Conservation (phyloP, 345 rosid genomes). For the Arabidopsis suecica region DNA sequence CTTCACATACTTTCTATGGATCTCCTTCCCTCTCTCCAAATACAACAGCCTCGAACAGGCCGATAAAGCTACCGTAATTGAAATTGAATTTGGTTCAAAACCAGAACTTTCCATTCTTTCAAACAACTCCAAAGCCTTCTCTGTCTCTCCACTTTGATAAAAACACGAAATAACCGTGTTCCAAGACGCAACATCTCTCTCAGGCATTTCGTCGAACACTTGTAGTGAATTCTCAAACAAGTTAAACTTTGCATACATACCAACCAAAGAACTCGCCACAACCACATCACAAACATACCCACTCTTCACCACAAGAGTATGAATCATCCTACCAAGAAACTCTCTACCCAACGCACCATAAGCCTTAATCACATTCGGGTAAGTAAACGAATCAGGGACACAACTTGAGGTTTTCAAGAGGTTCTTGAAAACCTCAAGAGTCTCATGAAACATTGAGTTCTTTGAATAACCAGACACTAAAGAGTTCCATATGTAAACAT, state of each 20-base stretch:
- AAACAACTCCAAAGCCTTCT: constrained; percentile 60
- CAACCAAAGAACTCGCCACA: constrained; percentile 58
- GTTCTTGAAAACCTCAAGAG: constrained; percentile 54
- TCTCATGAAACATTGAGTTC: constrained; percentile 59
- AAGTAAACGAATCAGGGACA: constrained; percentile 63
- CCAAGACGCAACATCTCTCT: constrained; percentile 74
- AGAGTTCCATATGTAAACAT: constrained; percentile 68
- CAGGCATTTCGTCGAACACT: constrained; percentile 75
- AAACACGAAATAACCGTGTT: constrained; percentile 70
- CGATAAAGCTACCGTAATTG: constrained; percentile 58
- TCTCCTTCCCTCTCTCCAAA: constrained; percentile 69
- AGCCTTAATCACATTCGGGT: constrained; percentile 69
- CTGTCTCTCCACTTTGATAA: constrained; percentile 68
- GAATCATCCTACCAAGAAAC: constrained; percentile 56
- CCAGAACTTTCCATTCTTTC: constrained; percentile 60
- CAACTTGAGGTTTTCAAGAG: no score
- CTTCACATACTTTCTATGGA: constrained; percentile 52
- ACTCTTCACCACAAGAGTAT: constrained; percentile 58
- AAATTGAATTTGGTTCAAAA: constrained; percentile 65
- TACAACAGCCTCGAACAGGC: constrained; percentile 65
- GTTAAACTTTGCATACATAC: constrained; percentile 62
- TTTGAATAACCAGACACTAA: constrained; percentile 59
- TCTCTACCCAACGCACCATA: constrained; percentile 59
- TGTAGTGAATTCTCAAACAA: constrained; percentile 45
- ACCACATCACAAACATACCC: constrained; percentile 61